Evolutionary conservation across 345 rosid species (phyloP).

Genomic region (Erysimum cheiranthoides): DNA sequence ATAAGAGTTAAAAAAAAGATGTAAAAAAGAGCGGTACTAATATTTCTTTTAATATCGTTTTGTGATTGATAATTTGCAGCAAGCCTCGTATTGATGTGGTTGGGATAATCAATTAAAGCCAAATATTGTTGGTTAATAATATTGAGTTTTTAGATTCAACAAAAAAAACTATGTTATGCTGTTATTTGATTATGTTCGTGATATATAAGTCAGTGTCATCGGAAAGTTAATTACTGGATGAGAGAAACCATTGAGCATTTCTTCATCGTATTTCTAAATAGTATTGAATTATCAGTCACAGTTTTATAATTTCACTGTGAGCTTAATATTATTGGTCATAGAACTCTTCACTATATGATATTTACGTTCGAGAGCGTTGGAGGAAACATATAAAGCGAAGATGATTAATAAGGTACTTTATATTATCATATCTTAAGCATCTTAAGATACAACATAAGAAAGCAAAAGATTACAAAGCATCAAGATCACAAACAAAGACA

Average conservation of each 20-base stretch:
- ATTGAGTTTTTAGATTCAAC: too few species aligned
- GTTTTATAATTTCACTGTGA: background rate
- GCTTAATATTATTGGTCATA: background rate
- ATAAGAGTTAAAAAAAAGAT: too few species aligned
- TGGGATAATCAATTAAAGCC: too few species aligned
- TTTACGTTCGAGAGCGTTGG: background rate
- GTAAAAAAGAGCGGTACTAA: too few species aligned
- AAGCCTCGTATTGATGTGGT: too few species aligned
- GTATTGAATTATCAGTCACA: background rate
- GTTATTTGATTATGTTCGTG: too few species aligned
- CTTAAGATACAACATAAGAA: constrained; percentile 1
- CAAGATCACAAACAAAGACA: constrained; percentile 21
- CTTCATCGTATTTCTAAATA: background rate
- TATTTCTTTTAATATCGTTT: too few species aligned
- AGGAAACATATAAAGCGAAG: background rate
- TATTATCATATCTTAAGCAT: constrained; percentile 31
- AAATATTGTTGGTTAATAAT: too few species aligned
- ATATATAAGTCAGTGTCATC: too few species aligned
- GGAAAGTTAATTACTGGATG: too few species aligned
- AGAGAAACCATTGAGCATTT: background rate
- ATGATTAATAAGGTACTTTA: background rate
- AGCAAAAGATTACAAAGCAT: constrained; percentile 24
- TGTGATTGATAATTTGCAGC: too few species aligned
- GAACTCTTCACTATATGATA: background rate
- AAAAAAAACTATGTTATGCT: too few species aligned